A percentile compares a stretch with the other conserved stretches of the same genome.
These are phyloP conservation scores for Trichoderma guizhouense DNA, from an alignment of 2,329 filamentous ascomycete species.

Conservation along the genomic window DNA sequence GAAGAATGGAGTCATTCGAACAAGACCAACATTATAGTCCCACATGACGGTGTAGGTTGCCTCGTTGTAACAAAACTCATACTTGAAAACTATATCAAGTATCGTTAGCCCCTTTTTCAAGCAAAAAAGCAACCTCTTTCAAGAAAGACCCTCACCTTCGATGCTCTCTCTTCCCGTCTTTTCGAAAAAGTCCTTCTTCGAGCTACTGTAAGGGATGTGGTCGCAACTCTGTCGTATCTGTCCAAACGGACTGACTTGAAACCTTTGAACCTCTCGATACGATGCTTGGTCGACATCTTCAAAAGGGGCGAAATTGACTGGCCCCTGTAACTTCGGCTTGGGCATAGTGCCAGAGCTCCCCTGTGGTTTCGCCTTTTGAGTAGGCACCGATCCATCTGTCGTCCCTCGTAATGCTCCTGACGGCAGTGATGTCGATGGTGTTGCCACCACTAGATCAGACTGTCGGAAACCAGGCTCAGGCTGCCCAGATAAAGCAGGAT, in stretches of 20 bases:
- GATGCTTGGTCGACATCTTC: slow-evolving; percentile 62
- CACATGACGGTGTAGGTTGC: slow-evolving; percentile 79
- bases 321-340: slow-evolving; percentile 61
- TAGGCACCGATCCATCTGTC: not conserved
- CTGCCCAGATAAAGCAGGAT: slow-evolving; percentile 51
- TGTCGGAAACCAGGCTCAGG: slow-evolving; percentile 35
- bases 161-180: slow-evolving; percentile 87
- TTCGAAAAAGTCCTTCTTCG: slow-evolving; percentile 82
- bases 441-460: slow-evolving; percentile 33
- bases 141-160: slow-evolving; percentile 59
- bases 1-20: slow-evolving; percentile 92
- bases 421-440: not conserved
- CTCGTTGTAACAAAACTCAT: slow-evolving; percentile 68
- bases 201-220: slow-evolving; percentile 91
- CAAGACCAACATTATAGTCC: slow-evolving; percentile 94
- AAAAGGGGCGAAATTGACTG: slow-evolving; percentile 70
- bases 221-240: slow-evolving; percentile 59
- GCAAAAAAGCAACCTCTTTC: not conserved
- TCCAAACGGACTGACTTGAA: slow-evolving; percentile 63
- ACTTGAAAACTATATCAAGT: slow-evolving; percentile 66
- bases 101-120: not conserved
- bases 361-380: slow-evolving; percentile 25
- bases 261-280: slow-evolving; percentile 56
- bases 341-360: slow-evolving; percentile 45
- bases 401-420: slow-evolving; percentile 26